These are phyloP conservation scores for Thecamonas trahens DNA, from an alignment of 78 protist genomes.

Conservation along the genomic window DNA sequence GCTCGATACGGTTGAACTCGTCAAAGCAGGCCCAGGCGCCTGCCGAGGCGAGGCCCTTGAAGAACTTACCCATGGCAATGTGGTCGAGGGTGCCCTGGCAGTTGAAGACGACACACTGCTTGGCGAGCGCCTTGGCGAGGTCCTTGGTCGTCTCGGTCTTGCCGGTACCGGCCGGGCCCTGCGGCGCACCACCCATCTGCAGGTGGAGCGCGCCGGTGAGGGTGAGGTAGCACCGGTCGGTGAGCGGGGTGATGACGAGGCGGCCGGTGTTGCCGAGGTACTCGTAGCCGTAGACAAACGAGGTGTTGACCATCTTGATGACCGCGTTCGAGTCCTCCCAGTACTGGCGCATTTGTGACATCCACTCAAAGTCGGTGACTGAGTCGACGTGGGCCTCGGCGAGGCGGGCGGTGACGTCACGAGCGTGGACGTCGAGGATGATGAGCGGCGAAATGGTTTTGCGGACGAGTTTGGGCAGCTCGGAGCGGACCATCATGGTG, in stretches of 20 bases:
- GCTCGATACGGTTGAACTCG: conserved; percentile 81
- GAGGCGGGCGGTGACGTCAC: conserved; percentile 48
- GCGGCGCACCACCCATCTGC: conserved; percentile 76
- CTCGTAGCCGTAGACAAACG: conserved; percentile 54
- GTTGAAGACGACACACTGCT: conserved; percentile 73
- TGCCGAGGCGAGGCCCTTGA: conserved; percentile 69
- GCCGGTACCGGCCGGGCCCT: conserved; percentile 77
- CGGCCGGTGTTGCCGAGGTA: conserved; percentile 77
- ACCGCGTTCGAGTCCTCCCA: conserved; percentile 34
- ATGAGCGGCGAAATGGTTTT: conserved; percentile 48
- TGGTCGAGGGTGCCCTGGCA: conserved; percentile 68
- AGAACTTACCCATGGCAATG: conserved; percentile 53
- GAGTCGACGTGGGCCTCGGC: neutral
- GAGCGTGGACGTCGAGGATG: conserved; percentile 70
- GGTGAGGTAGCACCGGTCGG: conserved; percentile 75
- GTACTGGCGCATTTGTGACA: conserved; percentile 61
- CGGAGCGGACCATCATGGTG: conserved; percentile 29
- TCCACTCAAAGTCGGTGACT: conserved; percentile 67
- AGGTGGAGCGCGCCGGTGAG: conserved; percentile 65
- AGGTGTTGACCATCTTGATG: conserved; percentile 40
- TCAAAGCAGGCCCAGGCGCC: conserved; percentile 89
- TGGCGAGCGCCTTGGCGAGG: conserved; percentile 66
- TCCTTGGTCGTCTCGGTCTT: conserved; percentile 78
- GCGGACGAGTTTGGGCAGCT: conserved; percentile 17
- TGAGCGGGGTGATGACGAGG: conserved; percentile 86